Base-by-base conservation (phyloP, 441 rosid genomes). In the Syzygium malaccense region DNA sequence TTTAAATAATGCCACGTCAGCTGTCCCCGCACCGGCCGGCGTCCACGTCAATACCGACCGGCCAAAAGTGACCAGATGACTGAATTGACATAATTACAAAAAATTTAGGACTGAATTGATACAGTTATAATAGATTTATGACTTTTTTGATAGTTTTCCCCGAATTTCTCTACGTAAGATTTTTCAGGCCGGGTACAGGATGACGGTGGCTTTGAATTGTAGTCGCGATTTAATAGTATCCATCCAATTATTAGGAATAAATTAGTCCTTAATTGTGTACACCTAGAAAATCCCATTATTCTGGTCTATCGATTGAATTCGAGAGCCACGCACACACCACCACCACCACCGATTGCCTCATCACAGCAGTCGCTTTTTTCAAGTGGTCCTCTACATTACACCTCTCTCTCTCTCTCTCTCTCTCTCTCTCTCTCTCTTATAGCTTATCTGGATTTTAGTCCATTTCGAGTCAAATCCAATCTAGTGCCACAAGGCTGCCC, bases 1-100 rank as follows among this genome's bases (percentile, higher is more conserved):
- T n/a, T 45, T 45, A 45, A 7, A 45, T 45, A 45, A 45, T 45
- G 1, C 7, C 48, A 45, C 48, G 2, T 45, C 1, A 5, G 48
- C 2, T 0, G 48, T 2, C 8, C 48, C 48, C 1, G 45, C 45
- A 1, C 48, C 8, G 8, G 1, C 2, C 8, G 48, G 8, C 48
- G 7, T 45, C 8, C 48, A 45, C 8, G 8, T 45, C 48, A 41
- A 8, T 5, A 41, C 1, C 45, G 45, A 1, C 8, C 7, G 45
- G 1, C 45, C 8, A 41, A 41, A 41, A 41, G 45, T 41, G 8
- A 8, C 1, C 8, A 1, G 48, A 45, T 45, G 8, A 45, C 8
- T 7, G 8, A 45, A 45, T 45, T 45, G 2, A 0, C 48, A 45
- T 2, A 45, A 45, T 45, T 45, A 7, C 2, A 45, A 45, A 45